Evolutionary conservation across 352 stramenopile species (phyloP), one percentile per base, ranked within the genome.

Genomic region (Phytophthora uliginosa): DNA sequence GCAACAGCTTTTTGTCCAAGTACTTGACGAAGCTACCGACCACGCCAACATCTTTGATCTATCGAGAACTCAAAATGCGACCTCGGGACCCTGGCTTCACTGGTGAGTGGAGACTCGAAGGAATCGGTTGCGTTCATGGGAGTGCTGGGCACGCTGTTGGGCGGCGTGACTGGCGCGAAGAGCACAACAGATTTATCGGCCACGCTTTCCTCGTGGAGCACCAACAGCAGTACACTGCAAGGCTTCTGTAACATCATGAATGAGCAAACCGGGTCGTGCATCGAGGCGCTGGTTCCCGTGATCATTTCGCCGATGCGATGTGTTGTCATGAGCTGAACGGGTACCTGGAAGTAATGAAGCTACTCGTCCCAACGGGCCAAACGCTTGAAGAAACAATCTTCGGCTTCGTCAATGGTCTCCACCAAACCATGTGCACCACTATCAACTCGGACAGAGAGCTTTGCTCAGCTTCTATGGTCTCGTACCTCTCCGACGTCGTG

Each of bases 211-310:
- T 68, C 47, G n/a, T 91, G 79, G 81, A 82, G 73, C 54, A 71
- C 55, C 28, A 66, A 84, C 53, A 62, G 65, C 34, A 79, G 67
- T 48, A 83, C 78, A 54, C 72, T 76, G 31, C 52, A 74, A 20
- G 77, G 72, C 3, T 91, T 91, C 34, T 91, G 83, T 61, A 73
- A 60, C 20, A 58, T 69, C 60, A 91, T 91, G 83, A 89, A 91
- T 64, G 59, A 61, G 2, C 45, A 81, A 33, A 77, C 83, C 12
- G 77, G 71, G 0, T 81, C 83, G 3, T 91, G 83, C 45, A 71
- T 84, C 4, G 57, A 86, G 15, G 47, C 75, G 36, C 69, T 91
- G 24, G 28, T 88, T 17, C 83, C 83, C 1, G 70, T 59, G 36
- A 55, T 91, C 18, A 33, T 89, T 38, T 26, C 63, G n/a, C 57